phyloP scores from a whole-genome alignment of 2,329 filamentous ascomycete genomes.

The Alternaria ventricosa region DNA sequence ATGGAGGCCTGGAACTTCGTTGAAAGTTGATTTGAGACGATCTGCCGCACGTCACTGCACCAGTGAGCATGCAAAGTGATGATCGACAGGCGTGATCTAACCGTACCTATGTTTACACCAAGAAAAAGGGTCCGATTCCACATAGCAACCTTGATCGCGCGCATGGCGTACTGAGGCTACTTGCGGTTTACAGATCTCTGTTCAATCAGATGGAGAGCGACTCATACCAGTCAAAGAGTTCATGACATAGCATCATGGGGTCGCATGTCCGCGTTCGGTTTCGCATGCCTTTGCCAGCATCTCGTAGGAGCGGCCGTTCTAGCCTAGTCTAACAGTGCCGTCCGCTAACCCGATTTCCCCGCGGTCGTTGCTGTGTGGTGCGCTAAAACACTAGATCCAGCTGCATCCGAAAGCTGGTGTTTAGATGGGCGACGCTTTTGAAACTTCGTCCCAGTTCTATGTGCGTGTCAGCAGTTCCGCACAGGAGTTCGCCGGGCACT shows the following conservation, averaged over 20 bases:
- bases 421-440: conserved; percentile 40
- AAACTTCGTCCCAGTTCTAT: conserved; percentile 42
- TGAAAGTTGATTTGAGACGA: conserved; percentile 20
- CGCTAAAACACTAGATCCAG: conserved; percentile 42
- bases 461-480: conserved; percentile 40
- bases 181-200: neutral
- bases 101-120: conserved; percentile 15
- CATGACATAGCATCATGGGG: conserved; percentile 11
- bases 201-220: neutral
- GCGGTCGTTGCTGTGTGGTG: conserved; percentile 40
- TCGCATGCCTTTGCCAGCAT: conserved; percentile 29
- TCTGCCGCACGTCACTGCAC: conserved; percentile 23
- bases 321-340: conserved; percentile 36
- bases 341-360: conserved; percentile 43
- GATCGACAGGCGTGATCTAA: conserved; percentile 20
- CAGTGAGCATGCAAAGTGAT: conserved; percentile 16
- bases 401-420: conserved; percentile 39
- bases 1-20: conserved; percentile 34
- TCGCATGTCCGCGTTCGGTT: conserved; percentile 25
- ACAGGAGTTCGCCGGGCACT: conserved; percentile 35
- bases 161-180: conserved; percentile 11
- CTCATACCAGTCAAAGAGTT: conserved; percentile 5
- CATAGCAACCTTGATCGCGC: conserved; percentile 6
- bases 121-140: conserved; percentile 13
- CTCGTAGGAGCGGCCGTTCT: conserved; percentile 37